A percentile compares a stretch with the other conserved stretches of the same genome.
Evolutionary conservation across 139 green algal genomes (phyloP).

Genomic region (Chlamydomonas incerta): DNA sequence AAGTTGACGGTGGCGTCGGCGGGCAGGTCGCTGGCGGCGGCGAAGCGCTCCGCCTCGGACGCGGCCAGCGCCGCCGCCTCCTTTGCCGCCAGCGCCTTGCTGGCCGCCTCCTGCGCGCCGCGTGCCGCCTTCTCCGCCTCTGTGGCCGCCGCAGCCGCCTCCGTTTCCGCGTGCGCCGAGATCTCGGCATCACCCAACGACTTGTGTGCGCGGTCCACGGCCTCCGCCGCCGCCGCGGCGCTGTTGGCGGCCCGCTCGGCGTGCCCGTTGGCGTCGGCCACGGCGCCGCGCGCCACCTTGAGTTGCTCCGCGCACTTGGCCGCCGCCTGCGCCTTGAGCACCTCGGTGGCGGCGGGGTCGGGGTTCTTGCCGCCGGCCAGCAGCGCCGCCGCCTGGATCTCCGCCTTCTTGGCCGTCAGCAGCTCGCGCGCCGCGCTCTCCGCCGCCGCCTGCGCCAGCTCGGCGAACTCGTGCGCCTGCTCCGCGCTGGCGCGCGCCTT

Average conservation of each 20-base stretch:
- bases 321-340: slow-evolving; percentile 75
- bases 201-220: slow-evolving; percentile 51
- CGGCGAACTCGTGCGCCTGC: slow-evolving; percentile 61
- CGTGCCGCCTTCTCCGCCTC: slow-evolving; percentile 58
- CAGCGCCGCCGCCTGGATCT: slow-evolving; percentile 73
- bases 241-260: slow-evolving; percentile 57
- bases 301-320: slow-evolving; percentile 76
- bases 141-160: slow-evolving; percentile 55
- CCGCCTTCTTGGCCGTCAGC: slow-evolving; percentile 74
- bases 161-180: slow-evolving; percentile 55
- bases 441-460: slow-evolving; percentile 56
- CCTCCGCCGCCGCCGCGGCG: slow-evolving; percentile 53
- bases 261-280: slow-evolving; percentile 56
- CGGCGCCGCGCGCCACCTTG: slow-evolving; percentile 62
- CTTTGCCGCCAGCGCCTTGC: slow-evolving; percentile 62
- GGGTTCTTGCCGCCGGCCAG: slow-evolving; percentile 63
- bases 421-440: slow-evolving; percentile 73
- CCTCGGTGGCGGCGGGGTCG: slow-evolving; percentile 65
- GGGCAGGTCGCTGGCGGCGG: slow-evolving; percentile 39
- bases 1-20: slow-evolving; percentile 44
- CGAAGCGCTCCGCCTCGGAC: slow-evolving; percentile 59
- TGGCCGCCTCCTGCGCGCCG: slow-evolving; percentile 51
- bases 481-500: slow-evolving; percentile 59
- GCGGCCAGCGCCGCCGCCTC: slow-evolving; percentile 59
- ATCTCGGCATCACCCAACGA: slow-evolving; percentile 61